A percentile compares a stretch with the other conserved stretches of the same genome.
Conservation (phyloP, 2,329 filamentous ascomycete species). For the Verticillium isaacii region DNA sequence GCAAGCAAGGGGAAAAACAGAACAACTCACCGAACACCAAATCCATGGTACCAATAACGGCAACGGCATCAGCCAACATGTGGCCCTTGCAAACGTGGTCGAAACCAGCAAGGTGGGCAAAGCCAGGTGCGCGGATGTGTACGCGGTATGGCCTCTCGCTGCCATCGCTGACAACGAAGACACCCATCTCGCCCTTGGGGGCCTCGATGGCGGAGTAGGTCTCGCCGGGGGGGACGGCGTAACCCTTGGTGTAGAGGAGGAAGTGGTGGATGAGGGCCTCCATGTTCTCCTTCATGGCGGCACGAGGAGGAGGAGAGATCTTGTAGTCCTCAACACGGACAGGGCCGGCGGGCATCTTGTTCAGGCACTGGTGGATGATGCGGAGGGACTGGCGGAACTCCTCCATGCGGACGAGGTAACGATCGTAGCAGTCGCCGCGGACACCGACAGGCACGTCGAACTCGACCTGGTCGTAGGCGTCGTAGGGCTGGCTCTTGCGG, state of each 20-base stretch:
- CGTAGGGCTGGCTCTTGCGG: slow-evolving; percentile 94
- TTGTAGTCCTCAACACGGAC: slow-evolving; percentile 99
- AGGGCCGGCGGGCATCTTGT: slow-evolving; percentile 96
- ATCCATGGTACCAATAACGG: slow-evolving; percentile 89
- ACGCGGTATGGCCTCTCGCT: slow-evolving; percentile 95
- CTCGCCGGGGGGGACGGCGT: slow-evolving; percentile 93
- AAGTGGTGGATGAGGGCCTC: slow-evolving; percentile 99
- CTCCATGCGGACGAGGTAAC: slow-evolving; percentile 98
- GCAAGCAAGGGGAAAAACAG: not conserved
- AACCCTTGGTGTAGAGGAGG: slow-evolving; percentile 97
- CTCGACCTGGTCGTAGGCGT: slow-evolving; percentile 96
- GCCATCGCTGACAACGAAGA: slow-evolving; percentile 92
- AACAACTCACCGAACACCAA: slow-evolving; percentile 71
- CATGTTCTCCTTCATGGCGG: slow-evolving; percentile 99
- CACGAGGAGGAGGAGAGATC: slow-evolving; percentile 88
- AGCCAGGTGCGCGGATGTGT: slow-evolving; percentile 94
- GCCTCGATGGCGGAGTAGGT: slow-evolving; percentile 98
- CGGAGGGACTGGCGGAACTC: slow-evolving; percentile 97
- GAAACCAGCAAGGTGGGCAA: slow-evolving; percentile 90
- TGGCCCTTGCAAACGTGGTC: slow-evolving; percentile 92
- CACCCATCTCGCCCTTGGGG: slow-evolving; percentile 99
- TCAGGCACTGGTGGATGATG: slow-evolving; percentile 97
- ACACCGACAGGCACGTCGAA: slow-evolving; percentile 96
- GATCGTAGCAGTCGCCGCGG: slow-evolving; percentile 98
- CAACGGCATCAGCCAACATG: slow-evolving; percentile 91